Evolutionary conservation across 2,329 filamentous ascomycete species (phyloP).

Genomic region (Botrytis tulipae): DNA sequence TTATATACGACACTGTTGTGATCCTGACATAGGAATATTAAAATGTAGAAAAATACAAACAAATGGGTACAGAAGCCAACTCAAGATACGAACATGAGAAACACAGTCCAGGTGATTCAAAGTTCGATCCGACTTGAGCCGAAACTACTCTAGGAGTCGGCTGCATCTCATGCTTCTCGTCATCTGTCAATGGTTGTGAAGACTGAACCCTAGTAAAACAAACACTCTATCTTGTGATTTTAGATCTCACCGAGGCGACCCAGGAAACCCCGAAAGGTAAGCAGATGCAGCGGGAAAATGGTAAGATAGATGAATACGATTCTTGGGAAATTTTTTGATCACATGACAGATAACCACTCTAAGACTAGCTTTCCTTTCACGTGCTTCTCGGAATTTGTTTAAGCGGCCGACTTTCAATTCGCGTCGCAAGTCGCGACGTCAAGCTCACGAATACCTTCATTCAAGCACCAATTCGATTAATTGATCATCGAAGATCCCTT

Average conservation of each 20-base stretch:
- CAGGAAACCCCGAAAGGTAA: not conserved
- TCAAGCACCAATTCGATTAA: constrained; percentile 9
- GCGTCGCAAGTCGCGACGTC: constrained; percentile 8
- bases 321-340: not conserved
- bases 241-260: not conserved
- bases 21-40: not conserved
- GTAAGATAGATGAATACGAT: not conserved
- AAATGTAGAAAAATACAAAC: not conserved
- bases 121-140: not conserved
- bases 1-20: not conserved
- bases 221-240: not conserved
- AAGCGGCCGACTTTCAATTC: constrained; percentile 14
- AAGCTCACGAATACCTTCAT: not conserved
- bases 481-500: not conserved
- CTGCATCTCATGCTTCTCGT: not conserved
- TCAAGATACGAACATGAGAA: not conserved
- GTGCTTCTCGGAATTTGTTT: constrained; percentile 4
- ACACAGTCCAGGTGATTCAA: constrained; percentile 12
- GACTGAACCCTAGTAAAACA: not conserved
- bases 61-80: not conserved
- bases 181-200: not conserved
- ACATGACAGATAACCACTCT: not conserved
- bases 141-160: not conserved
- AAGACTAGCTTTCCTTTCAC: not conserved
- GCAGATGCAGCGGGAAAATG: constrained; percentile 1